These are phyloP conservation scores for Mucuna pruriens DNA, from an alignment of 306 rosid genomes.

Conservation along the genomic window DNA sequence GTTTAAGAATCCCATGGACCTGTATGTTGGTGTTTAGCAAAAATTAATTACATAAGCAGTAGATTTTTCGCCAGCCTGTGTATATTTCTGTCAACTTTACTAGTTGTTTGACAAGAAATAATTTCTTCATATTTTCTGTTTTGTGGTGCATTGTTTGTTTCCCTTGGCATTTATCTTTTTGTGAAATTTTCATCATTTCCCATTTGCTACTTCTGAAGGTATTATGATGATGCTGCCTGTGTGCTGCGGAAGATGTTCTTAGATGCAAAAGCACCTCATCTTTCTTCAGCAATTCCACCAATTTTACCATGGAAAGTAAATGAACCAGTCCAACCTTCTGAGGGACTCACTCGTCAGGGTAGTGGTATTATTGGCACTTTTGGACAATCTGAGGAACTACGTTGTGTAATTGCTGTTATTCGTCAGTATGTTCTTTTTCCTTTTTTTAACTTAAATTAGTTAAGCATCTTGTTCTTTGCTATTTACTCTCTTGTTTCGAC, in stretches of 20 bases:
- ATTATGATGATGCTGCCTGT: conserved; percentile 96
- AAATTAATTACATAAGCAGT: background rate
- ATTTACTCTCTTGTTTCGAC: conserved; percentile 44
- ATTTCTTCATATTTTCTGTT: background rate
- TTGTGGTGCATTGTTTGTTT: conserved; percentile 15
- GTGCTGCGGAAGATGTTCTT: conserved; percentile 86
- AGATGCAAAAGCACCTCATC: conserved; percentile 98
- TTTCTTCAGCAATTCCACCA: conserved; percentile 93
- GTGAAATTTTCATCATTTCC: conserved; percentile 12
- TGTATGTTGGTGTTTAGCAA: background rate
- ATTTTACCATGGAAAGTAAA: conserved; percentile 90
- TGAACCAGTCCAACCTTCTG: conserved; percentile 79
- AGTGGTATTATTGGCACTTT: conserved; percentile 93
- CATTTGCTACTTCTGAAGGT: conserved; percentile 55
- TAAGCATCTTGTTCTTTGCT: conserved; percentile 37
- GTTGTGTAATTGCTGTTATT: conserved; percentile 88
- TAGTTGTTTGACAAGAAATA: background rate
- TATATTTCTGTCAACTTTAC: conserved; percentile 12
- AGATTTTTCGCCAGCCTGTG: background rate
- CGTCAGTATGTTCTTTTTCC: conserved; percentile 78
- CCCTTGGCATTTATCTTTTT: background rate
- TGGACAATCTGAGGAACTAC: conserved; percentile 95
- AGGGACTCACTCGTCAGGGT: conserved; percentile 97
- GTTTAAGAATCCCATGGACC: background rate
- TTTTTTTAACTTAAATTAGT: conserved; percentile 4